These are phyloP conservation scores for Simplicillium aogashimaense DNA, from an alignment of 2,329 filamentous ascomycete species.

Conservation along the genomic window DNA sequence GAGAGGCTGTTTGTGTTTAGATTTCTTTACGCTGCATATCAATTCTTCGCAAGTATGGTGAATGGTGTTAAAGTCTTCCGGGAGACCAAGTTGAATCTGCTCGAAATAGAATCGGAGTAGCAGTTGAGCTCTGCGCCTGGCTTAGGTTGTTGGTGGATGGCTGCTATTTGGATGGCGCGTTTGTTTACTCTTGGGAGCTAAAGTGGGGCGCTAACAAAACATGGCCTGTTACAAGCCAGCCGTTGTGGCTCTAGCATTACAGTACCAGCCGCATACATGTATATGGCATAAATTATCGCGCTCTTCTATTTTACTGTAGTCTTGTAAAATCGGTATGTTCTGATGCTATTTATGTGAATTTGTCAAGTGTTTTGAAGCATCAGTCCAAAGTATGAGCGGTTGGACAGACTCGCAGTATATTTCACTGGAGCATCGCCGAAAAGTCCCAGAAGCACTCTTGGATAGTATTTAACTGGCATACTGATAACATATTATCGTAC, in stretches of 20 bases:
- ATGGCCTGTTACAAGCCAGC: background rate
- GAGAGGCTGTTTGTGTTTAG: background rate
- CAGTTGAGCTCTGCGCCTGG: background rate
- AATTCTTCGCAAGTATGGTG: background rate
- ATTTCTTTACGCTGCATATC: background rate
- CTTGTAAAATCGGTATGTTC: too few species aligned
- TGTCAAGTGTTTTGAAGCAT: too few species aligned
- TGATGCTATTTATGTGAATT: too few species aligned
- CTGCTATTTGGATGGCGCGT: conserved; percentile 11
- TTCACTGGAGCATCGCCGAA: too few species aligned
- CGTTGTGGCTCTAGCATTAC: background rate
- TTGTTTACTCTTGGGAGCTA: conserved; percentile 19
- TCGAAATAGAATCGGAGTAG: background rate
- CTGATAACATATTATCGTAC: too few species aligned
- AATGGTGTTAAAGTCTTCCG: background rate
- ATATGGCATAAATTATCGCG: too few species aligned
- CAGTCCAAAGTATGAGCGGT: too few species aligned
- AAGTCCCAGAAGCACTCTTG: too few species aligned
- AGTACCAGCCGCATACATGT: too few species aligned
- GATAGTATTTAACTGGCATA: too few species aligned
- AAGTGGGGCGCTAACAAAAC: conserved; percentile 6
- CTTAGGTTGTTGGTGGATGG: background rate
- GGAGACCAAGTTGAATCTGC: background rate
- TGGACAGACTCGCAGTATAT: too few species aligned
- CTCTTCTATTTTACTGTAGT: too few species aligned